These are phyloP conservation scores for Xylaria nigripes DNA, from an alignment of 495 filamentous ascomycete species.

Conservation along the genomic window DNA sequence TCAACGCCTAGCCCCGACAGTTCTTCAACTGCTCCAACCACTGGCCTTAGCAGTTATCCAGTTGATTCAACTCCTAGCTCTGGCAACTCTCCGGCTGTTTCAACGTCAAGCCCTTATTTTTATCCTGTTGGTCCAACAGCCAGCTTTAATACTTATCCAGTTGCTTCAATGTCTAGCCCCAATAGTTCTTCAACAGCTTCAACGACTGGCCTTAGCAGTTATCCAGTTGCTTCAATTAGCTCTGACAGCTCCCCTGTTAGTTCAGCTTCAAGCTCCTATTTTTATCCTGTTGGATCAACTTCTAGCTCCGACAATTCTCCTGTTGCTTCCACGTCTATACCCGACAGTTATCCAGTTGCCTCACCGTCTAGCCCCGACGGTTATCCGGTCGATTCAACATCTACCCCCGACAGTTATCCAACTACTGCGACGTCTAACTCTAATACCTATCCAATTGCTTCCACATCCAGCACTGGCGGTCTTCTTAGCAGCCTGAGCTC, in stretches of 20 bases:
- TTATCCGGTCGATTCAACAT: background rate
- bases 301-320: background rate
- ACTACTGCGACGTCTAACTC: background rate
- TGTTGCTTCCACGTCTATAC: constrained; percentile 1
- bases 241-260: background rate
- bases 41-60: background rate
- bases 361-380: background rate
- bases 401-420: background rate
- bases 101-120: background rate
- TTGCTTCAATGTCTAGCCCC: background rate
- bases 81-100: background rate
- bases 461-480: constrained; percentile 14
- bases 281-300: background rate
- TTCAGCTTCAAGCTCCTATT: background rate
- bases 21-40: background rate
- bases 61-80: background rate
- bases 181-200: background rate
- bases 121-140: background rate
- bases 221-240: background rate
- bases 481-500: constrained; percentile 24
- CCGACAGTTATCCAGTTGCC: background rate
- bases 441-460: constrained; percentile 4
- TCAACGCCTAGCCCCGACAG: background rate
- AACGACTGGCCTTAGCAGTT: background rate
- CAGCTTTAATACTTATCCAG: background rate